Percentiles rank a stretch among this genome's conserved stretches.
Conservation (phyloP, 2,329 filamentous ascomycete genomes). For the Verticillium isaacii region DNA sequence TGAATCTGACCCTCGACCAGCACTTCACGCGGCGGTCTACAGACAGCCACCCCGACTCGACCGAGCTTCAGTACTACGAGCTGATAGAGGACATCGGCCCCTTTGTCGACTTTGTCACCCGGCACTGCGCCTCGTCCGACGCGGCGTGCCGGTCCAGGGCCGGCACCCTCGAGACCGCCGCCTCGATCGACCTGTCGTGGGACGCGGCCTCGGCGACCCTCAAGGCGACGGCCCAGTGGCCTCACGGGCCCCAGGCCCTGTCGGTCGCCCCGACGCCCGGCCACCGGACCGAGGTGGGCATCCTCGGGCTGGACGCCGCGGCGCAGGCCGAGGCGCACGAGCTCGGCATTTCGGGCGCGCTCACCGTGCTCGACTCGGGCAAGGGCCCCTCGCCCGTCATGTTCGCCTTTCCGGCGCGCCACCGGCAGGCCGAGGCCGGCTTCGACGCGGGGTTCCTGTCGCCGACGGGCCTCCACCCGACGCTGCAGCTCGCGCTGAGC, state of each 20-base stretch:
- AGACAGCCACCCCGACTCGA: not conserved
- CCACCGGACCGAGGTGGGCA: constrained; percentile 72
- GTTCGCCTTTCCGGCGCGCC: constrained; percentile 80
- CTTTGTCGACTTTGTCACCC: constrained; percentile 46
- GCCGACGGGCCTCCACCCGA: constrained; percentile 81
- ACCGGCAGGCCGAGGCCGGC: constrained; percentile 42
- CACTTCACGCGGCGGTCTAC: constrained; percentile 51
- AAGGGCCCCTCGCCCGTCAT: constrained; percentile 67
- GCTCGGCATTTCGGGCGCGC: constrained; percentile 70
- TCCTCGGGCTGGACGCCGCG: constrained; percentile 63
- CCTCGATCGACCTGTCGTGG: constrained; percentile 72
- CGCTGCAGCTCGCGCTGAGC: constrained; percentile 63
- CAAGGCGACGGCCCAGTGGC: constrained; percentile 62
- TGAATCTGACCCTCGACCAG: constrained; percentile 20
- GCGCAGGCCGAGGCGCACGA: constrained; percentile 62
- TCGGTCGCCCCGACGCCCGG: constrained; percentile 32
- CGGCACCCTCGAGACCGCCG: constrained; percentile 42
- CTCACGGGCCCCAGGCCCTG: constrained; percentile 35
- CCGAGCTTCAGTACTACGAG: constrained; percentile 61
- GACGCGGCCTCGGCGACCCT: constrained; percentile 63
- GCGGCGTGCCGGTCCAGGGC: constrained; percentile 45
- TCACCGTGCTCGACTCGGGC: constrained; percentile 75
- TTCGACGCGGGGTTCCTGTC: constrained; percentile 62
- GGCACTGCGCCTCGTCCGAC: constrained; percentile 44
- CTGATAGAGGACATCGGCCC: constrained; percentile 51